Conservation (phyloP, 148 eudicot genomes). For the Rhododendron ovatum region DNA sequence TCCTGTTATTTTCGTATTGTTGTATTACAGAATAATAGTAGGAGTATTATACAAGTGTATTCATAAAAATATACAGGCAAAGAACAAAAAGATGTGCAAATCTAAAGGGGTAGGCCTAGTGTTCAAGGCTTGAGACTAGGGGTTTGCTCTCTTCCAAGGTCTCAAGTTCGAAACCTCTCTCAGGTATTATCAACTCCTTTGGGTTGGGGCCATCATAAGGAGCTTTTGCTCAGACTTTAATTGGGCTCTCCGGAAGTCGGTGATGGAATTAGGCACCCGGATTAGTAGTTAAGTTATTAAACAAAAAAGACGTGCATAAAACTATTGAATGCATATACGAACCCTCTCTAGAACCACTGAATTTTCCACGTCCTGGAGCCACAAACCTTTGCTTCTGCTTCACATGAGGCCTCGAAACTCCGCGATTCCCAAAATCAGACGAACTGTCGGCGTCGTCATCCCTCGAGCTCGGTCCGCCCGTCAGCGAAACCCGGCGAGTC, state of each 20-base stretch:
- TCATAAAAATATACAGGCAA: background rate
- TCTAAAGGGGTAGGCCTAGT: no score
- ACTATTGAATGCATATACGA: background rate
- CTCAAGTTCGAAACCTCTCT: no score
- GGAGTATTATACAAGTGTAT: background rate
- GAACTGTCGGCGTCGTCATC: constrained; percentile 17
- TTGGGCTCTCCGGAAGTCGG: background rate
- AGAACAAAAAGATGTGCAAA: no score
- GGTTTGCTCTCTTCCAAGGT: no score
- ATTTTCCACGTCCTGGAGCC: constrained; percentile 18
- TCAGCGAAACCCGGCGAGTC: constrained; percentile 35
- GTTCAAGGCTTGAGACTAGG: no score
- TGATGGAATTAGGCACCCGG: background rate
- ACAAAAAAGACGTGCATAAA: background rate
- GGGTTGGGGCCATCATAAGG: no score
- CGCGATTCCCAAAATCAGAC: constrained; percentile 13
- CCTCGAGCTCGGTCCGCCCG: constrained; percentile 9
- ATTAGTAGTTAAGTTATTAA: background rate
- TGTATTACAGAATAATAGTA: background rate
- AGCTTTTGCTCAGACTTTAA: background rate
- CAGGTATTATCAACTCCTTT: no score
- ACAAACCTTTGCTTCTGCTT: constrained; percentile 26
- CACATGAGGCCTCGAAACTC: constrained; percentile 20
- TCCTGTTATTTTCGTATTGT: background rate
- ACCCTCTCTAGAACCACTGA: constrained; percentile 27